phyloP scores from a whole-genome alignment of 495 filamentous ascomycete genomes.

The Neurospora africana region DNA sequence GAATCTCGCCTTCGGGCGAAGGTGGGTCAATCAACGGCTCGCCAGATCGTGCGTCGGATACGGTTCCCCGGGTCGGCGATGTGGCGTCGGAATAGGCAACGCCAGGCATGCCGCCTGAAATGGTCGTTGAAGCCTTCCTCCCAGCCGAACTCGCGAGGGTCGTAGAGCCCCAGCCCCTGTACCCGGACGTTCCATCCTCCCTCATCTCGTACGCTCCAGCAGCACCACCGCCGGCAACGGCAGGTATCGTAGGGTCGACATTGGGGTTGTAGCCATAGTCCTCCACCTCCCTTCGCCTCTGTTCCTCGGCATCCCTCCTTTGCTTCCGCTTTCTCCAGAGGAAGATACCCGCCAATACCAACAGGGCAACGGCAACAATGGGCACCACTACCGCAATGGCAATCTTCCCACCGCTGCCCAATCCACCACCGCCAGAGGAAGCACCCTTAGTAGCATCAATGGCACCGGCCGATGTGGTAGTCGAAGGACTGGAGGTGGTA shows the following conservation, averaged over 20 bases:
- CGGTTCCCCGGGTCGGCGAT: conserved; percentile 58
- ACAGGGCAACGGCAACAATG: conserved; percentile 74
- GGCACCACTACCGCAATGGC: conserved; percentile 92
- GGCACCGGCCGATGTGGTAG: conserved; percentile 17
- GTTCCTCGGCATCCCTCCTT: conserved; percentile 73
- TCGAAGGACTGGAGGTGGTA: conserved; percentile 9
- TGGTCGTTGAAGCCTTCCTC: conserved; percentile 76
- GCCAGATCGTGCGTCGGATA: conserved; percentile 63
- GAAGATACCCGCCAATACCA: conserved; percentile 65
- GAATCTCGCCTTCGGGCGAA: conserved; percentile 59
- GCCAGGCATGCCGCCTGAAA: conserved; percentile 61
- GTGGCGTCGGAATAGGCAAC: conserved; percentile 64
- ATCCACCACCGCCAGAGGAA: conserved; percentile 18
- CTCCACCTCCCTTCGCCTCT: conserved; percentile 86
- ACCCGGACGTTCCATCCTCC: conserved; percentile 61
- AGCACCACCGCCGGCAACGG: conserved; percentile 42
- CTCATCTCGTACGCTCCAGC: conserved; percentile 54
- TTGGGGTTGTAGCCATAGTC: conserved; percentile 97
- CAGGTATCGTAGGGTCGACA: conserved; percentile 73
- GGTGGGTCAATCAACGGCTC: conserved; percentile 55
- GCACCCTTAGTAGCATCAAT: conserved; percentile 22
- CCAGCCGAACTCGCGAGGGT: conserved; percentile 55
- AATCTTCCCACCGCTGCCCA: conserved; percentile 49
- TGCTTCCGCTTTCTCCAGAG: conserved; percentile 82
- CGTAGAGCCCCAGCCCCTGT: conserved; percentile 92